A percentile compares a stretch with the other conserved stretches of the same genome.
Conservation (phyloP, 345 rosid species). For the Gossypium longicalyx region DNA sequence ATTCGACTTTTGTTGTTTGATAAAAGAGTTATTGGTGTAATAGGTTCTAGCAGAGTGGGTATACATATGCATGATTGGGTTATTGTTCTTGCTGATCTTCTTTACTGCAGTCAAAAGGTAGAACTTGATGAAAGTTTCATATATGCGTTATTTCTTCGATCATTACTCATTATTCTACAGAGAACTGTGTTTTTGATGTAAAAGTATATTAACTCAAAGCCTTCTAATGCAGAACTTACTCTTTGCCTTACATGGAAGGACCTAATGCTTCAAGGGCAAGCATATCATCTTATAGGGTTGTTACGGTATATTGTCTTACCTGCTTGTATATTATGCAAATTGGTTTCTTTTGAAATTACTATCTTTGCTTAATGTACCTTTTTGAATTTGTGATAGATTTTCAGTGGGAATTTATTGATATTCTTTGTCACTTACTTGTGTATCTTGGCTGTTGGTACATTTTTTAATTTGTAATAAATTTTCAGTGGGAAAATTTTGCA, state of each 20-base stretch:
- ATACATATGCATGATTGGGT: conserved; percentile 34
- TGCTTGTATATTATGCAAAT: not conserved
- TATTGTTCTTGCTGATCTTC: conserved; percentile 31
- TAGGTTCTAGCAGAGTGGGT: conserved; percentile 82
- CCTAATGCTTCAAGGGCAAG: conserved; percentile 41
- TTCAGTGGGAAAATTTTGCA: conserved; percentile 28
- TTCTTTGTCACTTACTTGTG: conserved; percentile 50
- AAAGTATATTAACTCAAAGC: conserved; percentile 9
- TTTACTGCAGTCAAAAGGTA: conserved; percentile 62
- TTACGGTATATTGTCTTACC: conserved; percentile 40
- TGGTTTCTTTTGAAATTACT: not conserved
- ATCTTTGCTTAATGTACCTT: conserved; percentile 11
- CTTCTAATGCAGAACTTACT: conserved; percentile 32
- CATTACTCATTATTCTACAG: not conserved
- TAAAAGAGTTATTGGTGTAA: not conserved
- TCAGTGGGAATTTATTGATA: conserved; percentile 15
- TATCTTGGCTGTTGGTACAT: conserved; percentile 65
- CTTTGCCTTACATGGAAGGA: conserved; percentile 34
- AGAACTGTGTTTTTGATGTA: not conserved
- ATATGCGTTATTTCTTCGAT: not conserved
- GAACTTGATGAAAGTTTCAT: conserved; percentile 45
- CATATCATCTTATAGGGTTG: conserved; percentile 62
- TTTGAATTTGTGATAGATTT: not conserved
- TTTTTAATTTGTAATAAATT: not conserved
- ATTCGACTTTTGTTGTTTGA: not conserved